Evolutionary conservation across 176 grass and related monocot genomes (phyloP).

Genomic region (Ensete ventricosum): DNA sequence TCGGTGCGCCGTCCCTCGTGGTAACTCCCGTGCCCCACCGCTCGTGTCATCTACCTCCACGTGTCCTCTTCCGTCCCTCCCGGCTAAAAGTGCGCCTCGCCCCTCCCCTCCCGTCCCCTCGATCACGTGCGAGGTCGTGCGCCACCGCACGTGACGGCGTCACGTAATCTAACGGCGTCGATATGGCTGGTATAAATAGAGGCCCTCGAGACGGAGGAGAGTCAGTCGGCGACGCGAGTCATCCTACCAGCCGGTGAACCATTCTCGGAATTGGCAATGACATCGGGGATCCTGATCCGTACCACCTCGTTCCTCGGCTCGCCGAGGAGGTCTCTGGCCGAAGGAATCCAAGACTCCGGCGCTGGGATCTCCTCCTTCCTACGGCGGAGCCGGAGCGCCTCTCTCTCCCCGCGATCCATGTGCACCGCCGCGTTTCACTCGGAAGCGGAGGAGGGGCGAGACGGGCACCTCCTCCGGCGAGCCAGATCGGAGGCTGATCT

Average conservation of each 20-base stretch:
- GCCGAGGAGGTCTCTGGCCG: not conserved
- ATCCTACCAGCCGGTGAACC: too few species aligned
- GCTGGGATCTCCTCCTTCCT: not conserved
- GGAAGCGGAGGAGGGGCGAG: not conserved
- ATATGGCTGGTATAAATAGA: too few species aligned
- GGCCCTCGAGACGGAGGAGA: too few species aligned
- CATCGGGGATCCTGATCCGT: conserved; percentile 22
- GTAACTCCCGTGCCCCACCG: too few species aligned
- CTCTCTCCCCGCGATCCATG: not conserved
- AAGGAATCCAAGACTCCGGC: not conserved
- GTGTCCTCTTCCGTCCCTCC: too few species aligned
- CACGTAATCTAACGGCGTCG: not conserved
- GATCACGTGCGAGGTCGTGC: not conserved
- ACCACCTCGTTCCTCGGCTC: conserved; percentile 21
- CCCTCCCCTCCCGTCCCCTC: not conserved
- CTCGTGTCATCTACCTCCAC: too few species aligned
- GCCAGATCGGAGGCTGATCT: conserved; percentile 47
- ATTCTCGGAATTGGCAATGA: conserved; percentile 15
- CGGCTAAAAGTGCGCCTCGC: not conserved
- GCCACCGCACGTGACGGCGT: not conserved
- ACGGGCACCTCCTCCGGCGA: conserved; percentile 30
- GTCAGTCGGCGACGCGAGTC: too few species aligned
- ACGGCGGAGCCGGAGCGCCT: conserved; percentile 3
- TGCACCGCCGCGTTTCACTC: not conserved
- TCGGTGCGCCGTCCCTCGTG: too few species aligned